Conservation (phyloP, 257 asterid species). For the Solanum sitiens region DNA sequence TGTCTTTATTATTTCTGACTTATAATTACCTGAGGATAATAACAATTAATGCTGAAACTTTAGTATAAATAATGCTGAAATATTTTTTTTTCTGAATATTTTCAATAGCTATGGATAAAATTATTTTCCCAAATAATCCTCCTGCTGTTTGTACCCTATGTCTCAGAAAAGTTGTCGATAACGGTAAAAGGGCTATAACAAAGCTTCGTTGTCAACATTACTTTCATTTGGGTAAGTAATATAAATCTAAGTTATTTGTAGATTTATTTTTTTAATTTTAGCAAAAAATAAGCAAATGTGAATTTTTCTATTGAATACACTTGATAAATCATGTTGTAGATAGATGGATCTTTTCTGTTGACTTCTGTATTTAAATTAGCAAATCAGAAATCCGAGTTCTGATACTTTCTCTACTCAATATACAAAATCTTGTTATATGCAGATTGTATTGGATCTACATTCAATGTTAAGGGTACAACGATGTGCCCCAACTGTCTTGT, state of each 20-base stretch:
- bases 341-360: background rate
- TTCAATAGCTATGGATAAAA: background rate
- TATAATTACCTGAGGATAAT: too few species aligned
- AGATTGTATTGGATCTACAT: too few species aligned
- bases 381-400: too few species aligned
- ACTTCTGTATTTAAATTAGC: too few species aligned
- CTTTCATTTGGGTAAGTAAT: background rate
- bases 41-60: background rate
- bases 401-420: too few species aligned
- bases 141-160: background rate
- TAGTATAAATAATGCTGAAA: background rate
- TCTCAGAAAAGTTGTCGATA: background rate
- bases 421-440: too few species aligned
- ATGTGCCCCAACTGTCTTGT: too few species aligned
- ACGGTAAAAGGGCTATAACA: background rate
- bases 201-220: background rate
- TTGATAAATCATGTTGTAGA: background rate
- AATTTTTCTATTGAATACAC: background rate
- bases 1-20: too few species aligned
- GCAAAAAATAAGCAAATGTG: background rate
- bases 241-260: background rate
- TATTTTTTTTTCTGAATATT: background rate
- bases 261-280: background rate
- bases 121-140: background rate
- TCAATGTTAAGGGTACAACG: too few species aligned